Evolutionary conservation across 139 green algal species (phyloP).

Genomic region (Pseudopediastrum boryanum): DNA sequence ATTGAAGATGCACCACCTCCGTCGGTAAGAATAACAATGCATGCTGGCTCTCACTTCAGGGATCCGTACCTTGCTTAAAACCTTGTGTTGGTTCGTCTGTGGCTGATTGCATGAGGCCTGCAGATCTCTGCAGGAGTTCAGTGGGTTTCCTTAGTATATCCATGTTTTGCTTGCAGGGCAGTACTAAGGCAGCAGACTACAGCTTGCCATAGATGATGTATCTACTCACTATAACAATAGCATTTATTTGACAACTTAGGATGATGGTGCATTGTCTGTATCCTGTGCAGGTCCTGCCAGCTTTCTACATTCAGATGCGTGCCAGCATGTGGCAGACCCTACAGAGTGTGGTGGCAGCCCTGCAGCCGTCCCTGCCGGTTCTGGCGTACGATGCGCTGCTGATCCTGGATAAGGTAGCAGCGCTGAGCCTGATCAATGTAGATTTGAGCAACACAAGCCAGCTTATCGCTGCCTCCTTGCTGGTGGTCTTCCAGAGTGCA

Average conservation of each 20-base stretch:
- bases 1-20: too few species aligned
- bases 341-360: background rate
- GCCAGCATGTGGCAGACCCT: constrained; percentile 16
- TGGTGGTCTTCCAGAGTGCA: too few species aligned
- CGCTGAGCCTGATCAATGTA: background rate
- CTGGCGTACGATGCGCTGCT: constrained; percentile 1
- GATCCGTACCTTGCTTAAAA: background rate
- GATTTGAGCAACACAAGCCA: too few species aligned
- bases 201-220: background rate
- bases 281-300: background rate
- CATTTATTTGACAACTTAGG: background rate
- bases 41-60: too few species aligned
- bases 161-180: background rate
- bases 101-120: background rate
- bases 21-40: too few species aligned
- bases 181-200: background rate
- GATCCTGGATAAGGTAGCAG: constrained; percentile 26
- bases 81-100: background rate
- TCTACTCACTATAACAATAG: background rate
- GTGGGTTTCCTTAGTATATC: background rate
- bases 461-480: too few species aligned
- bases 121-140: background rate
- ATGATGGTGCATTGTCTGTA: background rate
- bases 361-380: background rate
- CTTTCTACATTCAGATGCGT: background rate